phyloP scores from a whole-genome alignment of 2,329 filamentous ascomycete genomes.

The Fusarium ramigenum region DNA sequence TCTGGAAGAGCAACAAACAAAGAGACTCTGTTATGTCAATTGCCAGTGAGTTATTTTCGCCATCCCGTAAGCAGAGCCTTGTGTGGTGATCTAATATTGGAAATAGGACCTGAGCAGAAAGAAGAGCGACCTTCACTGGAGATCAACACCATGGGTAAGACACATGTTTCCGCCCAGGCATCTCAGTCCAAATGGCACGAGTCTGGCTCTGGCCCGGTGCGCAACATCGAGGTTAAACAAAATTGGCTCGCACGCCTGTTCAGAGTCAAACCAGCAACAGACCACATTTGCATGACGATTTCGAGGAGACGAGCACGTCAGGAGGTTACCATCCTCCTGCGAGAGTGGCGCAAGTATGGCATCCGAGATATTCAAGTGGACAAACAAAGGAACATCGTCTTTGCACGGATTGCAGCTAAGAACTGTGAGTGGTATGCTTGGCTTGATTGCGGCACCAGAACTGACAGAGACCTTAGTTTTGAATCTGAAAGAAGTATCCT shows the following conservation, averaged over 20 bases:
- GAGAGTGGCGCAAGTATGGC: constrained; percentile 85
- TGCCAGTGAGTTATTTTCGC: constrained; percentile 49
- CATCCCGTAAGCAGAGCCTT: not conserved
- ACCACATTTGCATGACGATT: constrained; percentile 78
- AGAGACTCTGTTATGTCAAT: constrained; percentile 57
- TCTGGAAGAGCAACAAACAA: constrained; percentile 62
- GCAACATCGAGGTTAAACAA: constrained; percentile 73
- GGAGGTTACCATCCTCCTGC: constrained; percentile 78
- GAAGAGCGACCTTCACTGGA: constrained; percentile 18
- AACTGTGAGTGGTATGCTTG: constrained; percentile 72
- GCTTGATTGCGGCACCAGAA: not conserved
- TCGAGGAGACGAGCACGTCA: constrained; percentile 75
- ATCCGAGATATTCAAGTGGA: constrained; percentile 82
- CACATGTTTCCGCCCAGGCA: constrained; percentile 12
- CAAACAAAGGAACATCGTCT: constrained; percentile 80
- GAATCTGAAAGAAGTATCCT: constrained; percentile 85
- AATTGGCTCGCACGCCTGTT: constrained; percentile 93
- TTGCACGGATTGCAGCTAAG: constrained; percentile 76
- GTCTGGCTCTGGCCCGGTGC: constrained; percentile 51
- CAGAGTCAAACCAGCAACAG: constrained; percentile 83
- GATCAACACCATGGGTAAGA: constrained; percentile 34
- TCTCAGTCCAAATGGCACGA: constrained; percentile 45
- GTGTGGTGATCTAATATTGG: constrained; percentile 4
- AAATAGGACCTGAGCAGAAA: constrained; percentile 24
- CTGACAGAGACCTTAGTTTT: constrained; percentile 65